Base-by-base conservation (phyloP, 1,284 basidiomycete genomes). In the Ceratorhiza oryzae-sativae region DNA sequence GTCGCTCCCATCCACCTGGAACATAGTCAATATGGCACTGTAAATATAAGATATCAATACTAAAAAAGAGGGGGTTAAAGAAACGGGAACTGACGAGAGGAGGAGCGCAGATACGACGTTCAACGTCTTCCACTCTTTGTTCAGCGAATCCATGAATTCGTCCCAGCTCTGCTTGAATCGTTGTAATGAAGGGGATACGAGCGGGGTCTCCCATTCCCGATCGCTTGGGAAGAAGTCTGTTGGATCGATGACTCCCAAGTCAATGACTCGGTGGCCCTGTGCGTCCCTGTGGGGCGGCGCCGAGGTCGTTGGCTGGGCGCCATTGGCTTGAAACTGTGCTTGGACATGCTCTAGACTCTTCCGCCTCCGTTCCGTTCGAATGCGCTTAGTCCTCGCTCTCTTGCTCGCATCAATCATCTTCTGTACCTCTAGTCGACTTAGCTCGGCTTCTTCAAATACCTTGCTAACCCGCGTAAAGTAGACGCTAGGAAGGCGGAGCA, bases 61-160 rank as follows among this genome's bases (percentile, higher is more conserved):
- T 18, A 36, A 18, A 36, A 56, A 13, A 15, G 53, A 10, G 18
- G 20, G 12, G 12, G 8, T 49, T 30, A n/a, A 61, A 8, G 32
- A 32, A 25, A 5, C 34, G 13, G 27, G 20, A 18, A 83, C 89
- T 60, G 75, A 92, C 90, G 90, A 88, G 73, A 87, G 83, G 15
- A 92, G 80, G 60, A 92, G 77, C 13, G 88, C 90, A 36, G 89
- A 91, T 23, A 91, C 88, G 23, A 92, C 82, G 77, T 92, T 92
- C 59, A 91, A 77, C 12, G 90, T 91, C 80, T 92, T 92, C 90
- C 89, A 91, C 77, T 92, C 90, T 49, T 85, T 83, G 74, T 90
- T 73, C 34, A 92, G 80, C 0, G 87, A 87, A 75, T 91, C 89
- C 12, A 91, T 84, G 75, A 91, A 91, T 0, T 77, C 80, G 77